phyloP scores from a whole-genome alignment of 306 rosid genomes.

The Rosa chinensis region DNA sequence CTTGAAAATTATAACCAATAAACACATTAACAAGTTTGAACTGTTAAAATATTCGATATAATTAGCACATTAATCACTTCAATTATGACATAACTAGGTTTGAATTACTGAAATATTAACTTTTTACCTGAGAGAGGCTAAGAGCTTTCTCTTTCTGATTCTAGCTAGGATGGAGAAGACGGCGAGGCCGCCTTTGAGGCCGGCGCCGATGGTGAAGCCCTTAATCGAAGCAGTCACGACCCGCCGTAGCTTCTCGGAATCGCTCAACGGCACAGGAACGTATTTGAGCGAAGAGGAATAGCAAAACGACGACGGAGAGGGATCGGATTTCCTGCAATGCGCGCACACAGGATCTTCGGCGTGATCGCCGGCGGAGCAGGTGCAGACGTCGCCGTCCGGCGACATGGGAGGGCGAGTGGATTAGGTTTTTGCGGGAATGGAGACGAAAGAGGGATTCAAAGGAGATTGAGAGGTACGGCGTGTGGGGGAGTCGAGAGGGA shows the following conservation, averaged over 20 bases:
- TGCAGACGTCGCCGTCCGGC: slow-evolving; percentile 39
- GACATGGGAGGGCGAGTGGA: slow-evolving; percentile 45
- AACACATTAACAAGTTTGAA: not conserved
- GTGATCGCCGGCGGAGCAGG: slow-evolving; percentile 21
- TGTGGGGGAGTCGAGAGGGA: not conserved
- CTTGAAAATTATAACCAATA: not conserved
- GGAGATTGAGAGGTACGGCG: slow-evolving; percentile 6
- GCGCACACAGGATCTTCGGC: slow-evolving; percentile 24
- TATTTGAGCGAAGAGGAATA: slow-evolving; percentile 24
- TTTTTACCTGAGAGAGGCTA: slow-evolving; percentile 51
- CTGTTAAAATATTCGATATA: not conserved
- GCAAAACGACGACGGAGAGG: slow-evolving; percentile 32
- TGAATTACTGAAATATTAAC: not conserved
- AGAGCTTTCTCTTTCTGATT: slow-evolving; percentile 56
- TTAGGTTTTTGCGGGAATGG: slow-evolving; percentile 11
- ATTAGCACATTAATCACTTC: not conserved
- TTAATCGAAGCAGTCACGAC: slow-evolving; percentile 68
- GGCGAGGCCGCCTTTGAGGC: slow-evolving; percentile 92
- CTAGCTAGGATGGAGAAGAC: slow-evolving; percentile 81
- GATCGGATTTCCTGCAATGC: slow-evolving; percentile 35
- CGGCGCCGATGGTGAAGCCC: slow-evolving; percentile 94
- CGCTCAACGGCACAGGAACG: slow-evolving; percentile 41
- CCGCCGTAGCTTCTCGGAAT: slow-evolving; percentile 60
- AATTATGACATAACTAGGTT: not conserved
- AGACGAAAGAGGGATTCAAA: not conserved